Evolutionary conservation across 2,329 filamentous ascomycete genomes (phyloP).

Genomic region (Fusarium circinatum): DNA sequence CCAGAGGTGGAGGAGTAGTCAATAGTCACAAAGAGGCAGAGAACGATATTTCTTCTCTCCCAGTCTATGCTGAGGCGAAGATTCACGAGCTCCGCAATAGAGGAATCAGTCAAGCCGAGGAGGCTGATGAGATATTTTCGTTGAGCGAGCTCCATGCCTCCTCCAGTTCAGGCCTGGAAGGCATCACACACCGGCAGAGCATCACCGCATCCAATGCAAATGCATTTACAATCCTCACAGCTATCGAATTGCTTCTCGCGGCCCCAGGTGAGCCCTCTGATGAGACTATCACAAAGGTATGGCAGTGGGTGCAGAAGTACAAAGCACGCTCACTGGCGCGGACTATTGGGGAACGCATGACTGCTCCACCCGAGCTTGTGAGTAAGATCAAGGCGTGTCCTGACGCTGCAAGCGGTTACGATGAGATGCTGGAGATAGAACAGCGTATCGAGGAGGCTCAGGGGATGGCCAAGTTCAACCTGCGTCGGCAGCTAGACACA

Average conservation of each 20-base stretch:
- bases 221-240: background rate
- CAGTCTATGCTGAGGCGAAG: background rate
- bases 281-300: background rate
- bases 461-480: background rate
- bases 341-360: background rate
- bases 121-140: background rate
- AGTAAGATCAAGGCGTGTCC: background rate
- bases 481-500: background rate
- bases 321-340: background rate
- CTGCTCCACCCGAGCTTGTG: background rate
- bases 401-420: background rate
- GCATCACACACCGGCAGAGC: background rate
- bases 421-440: background rate
- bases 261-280: background rate
- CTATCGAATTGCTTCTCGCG: background rate
- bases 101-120: background rate
- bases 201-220: background rate
- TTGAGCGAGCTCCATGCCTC: background rate
- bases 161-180: background rate
- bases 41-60: rapidly evolving
- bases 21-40: rapidly evolving
- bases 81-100: background rate
- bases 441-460: background rate
- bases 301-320: background rate
- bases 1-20: rapidly evolving